A percentile compares a stretch with the other conserved stretches of the same genome.
Conservation (phyloP, 768 basidiomycete species). For the Fomitopsis serialis region DNA sequence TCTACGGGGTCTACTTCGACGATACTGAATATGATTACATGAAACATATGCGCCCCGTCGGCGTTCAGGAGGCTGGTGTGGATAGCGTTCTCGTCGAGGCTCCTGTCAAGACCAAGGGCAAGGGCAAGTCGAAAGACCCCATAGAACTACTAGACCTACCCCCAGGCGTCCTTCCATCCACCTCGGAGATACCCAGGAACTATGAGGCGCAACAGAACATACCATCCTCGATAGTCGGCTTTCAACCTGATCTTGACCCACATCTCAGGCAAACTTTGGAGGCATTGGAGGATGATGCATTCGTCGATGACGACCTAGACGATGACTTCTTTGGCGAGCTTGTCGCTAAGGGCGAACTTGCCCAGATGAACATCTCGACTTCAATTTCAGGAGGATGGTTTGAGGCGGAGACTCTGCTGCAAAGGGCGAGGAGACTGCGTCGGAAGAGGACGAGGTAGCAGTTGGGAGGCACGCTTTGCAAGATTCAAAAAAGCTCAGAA, state of each 20-base stretch:
- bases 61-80: slow-evolving; percentile 71
- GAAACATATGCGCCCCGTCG: slow-evolving; percentile 85
- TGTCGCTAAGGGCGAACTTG: slow-evolving; percentile 66
- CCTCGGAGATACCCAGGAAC: slow-evolving; percentile 65
- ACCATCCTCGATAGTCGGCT: slow-evolving; percentile 78
- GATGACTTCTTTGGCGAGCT: slow-evolving; percentile 77
- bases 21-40: slow-evolving; percentile 98
- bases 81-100: slow-evolving; percentile 81
- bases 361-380: slow-evolving; percentile 55
- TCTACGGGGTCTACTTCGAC: slow-evolving; percentile 91
- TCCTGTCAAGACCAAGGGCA: slow-evolving; percentile 41
- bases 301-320: slow-evolving; percentile 70
- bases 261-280: slow-evolving; percentile 89
- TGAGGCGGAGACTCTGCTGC: slow-evolving; percentile 25
- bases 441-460: slow-evolving; percentile 24
- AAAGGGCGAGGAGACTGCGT: slow-evolving; percentile 16
- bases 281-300: slow-evolving; percentile 94
- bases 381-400: slow-evolving; percentile 58
- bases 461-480: slow-evolving; percentile 80
- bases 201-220: slow-evolving; percentile 75
- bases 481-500: slow-evolving; percentile 62
- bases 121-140: slow-evolving; percentile 29
- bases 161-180: slow-evolving; percentile 66
- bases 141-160: slow-evolving; percentile 58
- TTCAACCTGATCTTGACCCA: slow-evolving; percentile 95